Base-by-base conservation (phyloP, 2,329 filamentous ascomycete genomes). In the Fusarium scirpi region DNA sequence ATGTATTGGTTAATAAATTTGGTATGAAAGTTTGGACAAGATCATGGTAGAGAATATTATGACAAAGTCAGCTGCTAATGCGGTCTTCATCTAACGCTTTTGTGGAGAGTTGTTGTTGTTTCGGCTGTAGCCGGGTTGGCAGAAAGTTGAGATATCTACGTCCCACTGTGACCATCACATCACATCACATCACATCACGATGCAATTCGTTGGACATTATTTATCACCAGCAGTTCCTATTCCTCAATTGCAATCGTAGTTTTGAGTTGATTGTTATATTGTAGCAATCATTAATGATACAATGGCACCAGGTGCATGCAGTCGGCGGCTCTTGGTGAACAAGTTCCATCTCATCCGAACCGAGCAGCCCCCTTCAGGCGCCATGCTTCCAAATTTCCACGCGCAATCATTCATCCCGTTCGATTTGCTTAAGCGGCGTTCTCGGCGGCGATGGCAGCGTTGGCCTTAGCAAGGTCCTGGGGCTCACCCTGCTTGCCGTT, bases 401-500 rank as follows among this genome's bases (percentile, higher is more conserved):
- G 62, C 73, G 66, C 67, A 69, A 70, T 74, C 64, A 60, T 72
- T 49, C 56, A 18, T 59, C 49, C 60, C 22, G n/a, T 9, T 58
- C 67, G 43, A 56, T 59, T 62, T 56, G 59, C 69, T 76, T 79
- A 80, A 56, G 81, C 79, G 64, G 82, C 78, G 65, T 78, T 75
- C 74, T 83, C 78, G 65, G 78, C 78, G 71, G 78, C 78, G 71
- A 75, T 77, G 67, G 80, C 77, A 56, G 80, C 78, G 79, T 88
- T 89, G 77, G 86, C 87, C 44, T 86, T 81, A 57, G 82, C 89
- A 74, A 98, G 85, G 80, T 86, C 89, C 89, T 93, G 92, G 79
- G 86, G 75, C 49, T 98, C 95, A 81, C 94, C 92, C 86, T 97
- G 93, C 90, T 97, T 98, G 87, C 96, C 96, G 85, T 94, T 94